These are phyloP conservation scores for Exserohilum turcica DNA, from an alignment of 2,329 filamentous ascomycete species.

Conservation along the genomic window DNA sequence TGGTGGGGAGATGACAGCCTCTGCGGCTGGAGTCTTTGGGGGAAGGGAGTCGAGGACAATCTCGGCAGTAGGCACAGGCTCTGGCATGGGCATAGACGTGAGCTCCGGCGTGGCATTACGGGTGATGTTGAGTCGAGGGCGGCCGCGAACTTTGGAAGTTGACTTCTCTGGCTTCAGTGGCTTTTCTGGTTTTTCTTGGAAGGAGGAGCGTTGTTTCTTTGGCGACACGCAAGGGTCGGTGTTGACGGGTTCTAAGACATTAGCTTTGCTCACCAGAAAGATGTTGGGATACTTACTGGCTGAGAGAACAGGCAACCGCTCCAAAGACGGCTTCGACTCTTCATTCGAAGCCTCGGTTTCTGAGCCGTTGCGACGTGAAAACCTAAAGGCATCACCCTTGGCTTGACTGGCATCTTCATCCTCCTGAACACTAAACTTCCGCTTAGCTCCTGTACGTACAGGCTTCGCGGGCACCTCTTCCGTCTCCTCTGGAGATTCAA, in stretches of 20 bases:
- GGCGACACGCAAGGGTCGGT: constrained; percentile 52
- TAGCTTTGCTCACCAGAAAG: constrained; percentile 20
- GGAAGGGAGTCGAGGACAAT: constrained; percentile 45
- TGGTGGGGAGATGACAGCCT: constrained; percentile 52
- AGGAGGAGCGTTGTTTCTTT: constrained; percentile 44
- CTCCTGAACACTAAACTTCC: constrained; percentile 62
- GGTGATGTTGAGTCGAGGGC: constrained; percentile 31
- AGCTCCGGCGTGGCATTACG: constrained; percentile 32
- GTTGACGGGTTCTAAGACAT: constrained; percentile 55
- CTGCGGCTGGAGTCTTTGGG: constrained; percentile 47
- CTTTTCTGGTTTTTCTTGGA: constrained; percentile 34
- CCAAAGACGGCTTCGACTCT: constrained; percentile 27
- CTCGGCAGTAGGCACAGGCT: constrained; percentile 33
- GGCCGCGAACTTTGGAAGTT: constrained; percentile 27
- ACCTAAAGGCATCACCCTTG: constrained; percentile 53
- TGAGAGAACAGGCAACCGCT: constrained; percentile 48
- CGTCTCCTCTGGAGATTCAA: constrained; percentile 47
- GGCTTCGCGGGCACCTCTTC: constrained; percentile 35
- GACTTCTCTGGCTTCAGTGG: constrained; percentile 34
- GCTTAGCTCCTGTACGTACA: constrained; percentile 58
- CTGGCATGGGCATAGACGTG: constrained; percentile 24
- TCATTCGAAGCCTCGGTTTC: constrained; percentile 25
- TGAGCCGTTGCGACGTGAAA: constrained; percentile 47
- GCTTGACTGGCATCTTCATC: constrained; percentile 49
- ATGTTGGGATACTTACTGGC: constrained; percentile 46